Evolutionary conservation across 1,139 yeast species (phyloP).

Genomic region (Protomyces lactucae-debilis): DNA sequence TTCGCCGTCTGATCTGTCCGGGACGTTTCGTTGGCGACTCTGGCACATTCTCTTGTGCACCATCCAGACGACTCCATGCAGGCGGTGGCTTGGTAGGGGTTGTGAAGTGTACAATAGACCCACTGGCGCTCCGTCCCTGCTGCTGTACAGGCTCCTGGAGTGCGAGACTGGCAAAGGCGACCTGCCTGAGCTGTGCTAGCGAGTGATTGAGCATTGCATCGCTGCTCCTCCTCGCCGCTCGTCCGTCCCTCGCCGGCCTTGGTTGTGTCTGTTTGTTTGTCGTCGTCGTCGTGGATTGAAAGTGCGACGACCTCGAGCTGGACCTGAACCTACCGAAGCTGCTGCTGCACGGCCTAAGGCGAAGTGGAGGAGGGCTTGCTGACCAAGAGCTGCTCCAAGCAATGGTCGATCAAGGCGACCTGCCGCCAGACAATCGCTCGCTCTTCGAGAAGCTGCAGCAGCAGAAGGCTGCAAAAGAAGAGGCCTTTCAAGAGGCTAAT

Average conservation of each 20-base stretch:
- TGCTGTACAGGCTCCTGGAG: not conserved
- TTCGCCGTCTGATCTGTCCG: slow-evolving; percentile 12
- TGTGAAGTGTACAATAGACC: not conserved
- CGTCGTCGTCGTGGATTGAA: not conserved
- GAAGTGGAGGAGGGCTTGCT: no score
- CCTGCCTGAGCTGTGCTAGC: slow-evolving; percentile 17
- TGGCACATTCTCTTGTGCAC: not conserved
- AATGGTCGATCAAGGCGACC: not conserved
- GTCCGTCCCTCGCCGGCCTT: no score
- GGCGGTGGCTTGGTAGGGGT: not conserved
- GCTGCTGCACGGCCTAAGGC: no score
- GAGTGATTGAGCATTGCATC: slow-evolving; percentile 27
- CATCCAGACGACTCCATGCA: not conserved
- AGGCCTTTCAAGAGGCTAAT: slow-evolving; percentile 33
- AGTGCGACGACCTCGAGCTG: not conserved
- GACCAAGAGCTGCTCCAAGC: not conserved
- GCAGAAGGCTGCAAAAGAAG: slow-evolving; percentile 34
- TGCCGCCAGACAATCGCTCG: slow-evolving; percentile 31
- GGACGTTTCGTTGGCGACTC: slow-evolving; percentile 1
- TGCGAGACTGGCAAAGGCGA: not conserved
- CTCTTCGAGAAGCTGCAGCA: slow-evolving; percentile 34
- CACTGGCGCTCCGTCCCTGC: not conserved
- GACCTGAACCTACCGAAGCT: not conserved
- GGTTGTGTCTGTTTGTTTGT: not conserved
- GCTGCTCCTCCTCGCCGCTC: not conserved